phyloP scores from a whole-genome alignment of 257 asterid species.

The Penstemon newberryi region DNA sequence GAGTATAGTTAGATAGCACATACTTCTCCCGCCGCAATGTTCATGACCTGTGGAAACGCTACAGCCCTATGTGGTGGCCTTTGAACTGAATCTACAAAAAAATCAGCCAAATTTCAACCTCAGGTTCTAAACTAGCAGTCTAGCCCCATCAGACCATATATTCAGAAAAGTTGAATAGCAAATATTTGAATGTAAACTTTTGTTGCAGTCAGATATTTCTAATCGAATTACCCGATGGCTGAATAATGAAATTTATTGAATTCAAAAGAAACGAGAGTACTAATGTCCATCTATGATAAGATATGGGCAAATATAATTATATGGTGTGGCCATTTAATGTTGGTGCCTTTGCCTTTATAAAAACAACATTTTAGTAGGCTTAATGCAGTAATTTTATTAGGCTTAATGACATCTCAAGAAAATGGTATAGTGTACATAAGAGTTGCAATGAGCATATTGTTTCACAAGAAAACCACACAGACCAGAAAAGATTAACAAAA shows the following conservation, averaged over 20 bases:
- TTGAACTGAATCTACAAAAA: constrained; percentile 20
- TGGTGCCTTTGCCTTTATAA: too few species aligned
- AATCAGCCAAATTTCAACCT: constrained; percentile 19
- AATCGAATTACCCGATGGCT: neutral
- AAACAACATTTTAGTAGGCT: neutral
- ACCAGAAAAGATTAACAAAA: too few species aligned
- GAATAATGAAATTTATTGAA: neutral
- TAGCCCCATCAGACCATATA: too few species aligned
- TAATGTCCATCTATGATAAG: too few species aligned
- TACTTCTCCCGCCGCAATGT: constrained; percentile 75
- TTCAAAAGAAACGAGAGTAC: neutral
- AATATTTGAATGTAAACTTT: constrained; percentile 1
- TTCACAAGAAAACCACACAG: neutral
- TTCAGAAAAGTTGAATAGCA: neutral
- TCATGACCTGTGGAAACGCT: constrained; percentile 54
- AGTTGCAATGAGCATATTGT: neutral
- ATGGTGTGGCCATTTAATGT: too few species aligned
- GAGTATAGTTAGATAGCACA: constrained; percentile 23
- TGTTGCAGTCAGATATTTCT: neutral
- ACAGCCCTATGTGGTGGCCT: too few species aligned
- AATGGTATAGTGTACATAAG: neutral
- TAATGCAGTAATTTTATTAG: neutral
- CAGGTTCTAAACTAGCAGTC: too few species aligned
- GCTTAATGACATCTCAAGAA: constrained; percentile 1
- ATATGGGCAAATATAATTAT: too few species aligned